Percentiles rank a stretch among this genome's conserved stretches.
Evolutionary conservation across 805 yeast genomes (phyloP).

Genomic region (Saccharomyces cerevisiae): DNA sequence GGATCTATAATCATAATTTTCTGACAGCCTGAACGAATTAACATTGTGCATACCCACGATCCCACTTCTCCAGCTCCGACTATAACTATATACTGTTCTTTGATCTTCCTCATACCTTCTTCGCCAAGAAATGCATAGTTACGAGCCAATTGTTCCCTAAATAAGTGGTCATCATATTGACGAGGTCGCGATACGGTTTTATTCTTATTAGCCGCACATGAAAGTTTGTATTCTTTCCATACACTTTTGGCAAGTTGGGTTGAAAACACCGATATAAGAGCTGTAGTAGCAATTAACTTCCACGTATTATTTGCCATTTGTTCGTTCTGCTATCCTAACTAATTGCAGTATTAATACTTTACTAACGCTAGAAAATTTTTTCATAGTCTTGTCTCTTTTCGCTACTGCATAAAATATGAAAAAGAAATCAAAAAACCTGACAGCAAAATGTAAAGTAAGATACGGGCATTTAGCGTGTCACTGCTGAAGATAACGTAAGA

Average conservation of each 20-base stretch:
- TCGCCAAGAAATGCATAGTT: constrained; percentile 81
- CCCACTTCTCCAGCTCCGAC: constrained; percentile 97
- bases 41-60: constrained; percentile 81
- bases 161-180: constrained; percentile 50
- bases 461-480: not conserved
- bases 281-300: constrained; percentile 14
- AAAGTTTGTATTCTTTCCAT: constrained; percentile 5
- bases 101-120: constrained; percentile 61
- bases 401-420: not conserved
- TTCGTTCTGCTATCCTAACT: not conserved
- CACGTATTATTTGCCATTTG: constrained; percentile 1
- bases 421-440: not conserved
- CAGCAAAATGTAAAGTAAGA: not conserved
- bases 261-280: constrained; percentile 16
- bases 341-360: not conserved
- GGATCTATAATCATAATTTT: constrained; percentile 71
- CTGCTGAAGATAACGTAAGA: not conserved
- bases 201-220: not conserved
- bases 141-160: constrained; percentile 80
- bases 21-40: constrained; percentile 77
- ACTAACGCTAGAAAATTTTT: not conserved
- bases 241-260: constrained; percentile 15
- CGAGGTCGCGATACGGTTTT: not conserved
- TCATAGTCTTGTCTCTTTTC: not conserved
- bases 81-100: constrained; percentile 61